phyloP scores from a whole-genome alignment of 2,329 filamentous ascomycete species.

The Apiospora saccharicola region DNA sequence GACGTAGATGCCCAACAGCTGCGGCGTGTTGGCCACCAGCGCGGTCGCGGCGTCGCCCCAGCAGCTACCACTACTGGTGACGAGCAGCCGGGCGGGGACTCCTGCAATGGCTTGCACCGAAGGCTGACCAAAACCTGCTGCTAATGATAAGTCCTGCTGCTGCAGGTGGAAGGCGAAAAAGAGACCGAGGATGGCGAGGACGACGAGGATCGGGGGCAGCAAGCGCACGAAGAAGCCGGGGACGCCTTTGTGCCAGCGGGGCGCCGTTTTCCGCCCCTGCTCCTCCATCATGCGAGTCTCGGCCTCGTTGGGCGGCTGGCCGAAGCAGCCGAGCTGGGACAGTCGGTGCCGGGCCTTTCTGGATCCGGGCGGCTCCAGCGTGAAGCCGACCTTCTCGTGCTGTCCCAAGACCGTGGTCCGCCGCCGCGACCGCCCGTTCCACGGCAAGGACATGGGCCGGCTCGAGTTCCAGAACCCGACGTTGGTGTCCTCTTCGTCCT shows the following conservation, averaged over 20 bases:
- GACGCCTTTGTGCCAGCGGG: constrained; percentile 23
- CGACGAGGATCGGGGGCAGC: not conserved
- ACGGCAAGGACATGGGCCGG: constrained; percentile 21
- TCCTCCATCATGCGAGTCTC: not conserved
- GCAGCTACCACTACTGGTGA: not conserved
- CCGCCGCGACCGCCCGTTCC: constrained; percentile 16
- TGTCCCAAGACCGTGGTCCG: constrained; percentile 6
- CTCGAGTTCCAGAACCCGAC: constrained; percentile 24
- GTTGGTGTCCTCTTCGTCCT: not conserved
- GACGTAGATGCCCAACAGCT: constrained; percentile 23
- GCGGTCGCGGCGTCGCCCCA: constrained; percentile 16
- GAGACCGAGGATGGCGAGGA: constrained; percentile 10
- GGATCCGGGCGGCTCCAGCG: not conserved
- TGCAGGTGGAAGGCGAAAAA: constrained; percentile 19
- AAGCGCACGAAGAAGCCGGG: not conserved
- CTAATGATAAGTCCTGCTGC: constrained; percentile 2
- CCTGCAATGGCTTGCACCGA: constrained; percentile 13
- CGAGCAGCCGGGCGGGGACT: not conserved
- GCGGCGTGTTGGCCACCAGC: constrained; percentile 21
- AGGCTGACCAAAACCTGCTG: not conserved
- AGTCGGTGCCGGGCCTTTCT: too few species aligned
- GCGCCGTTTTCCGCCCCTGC: constrained; percentile 1
- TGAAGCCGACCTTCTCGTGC: constrained; percentile 11
- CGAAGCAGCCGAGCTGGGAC: not conserved
- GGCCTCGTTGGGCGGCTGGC: not conserved